phyloP scores from a whole-genome alignment of 139 green algal species.

The Auxenochlorella pyrenoidosa region DNA sequence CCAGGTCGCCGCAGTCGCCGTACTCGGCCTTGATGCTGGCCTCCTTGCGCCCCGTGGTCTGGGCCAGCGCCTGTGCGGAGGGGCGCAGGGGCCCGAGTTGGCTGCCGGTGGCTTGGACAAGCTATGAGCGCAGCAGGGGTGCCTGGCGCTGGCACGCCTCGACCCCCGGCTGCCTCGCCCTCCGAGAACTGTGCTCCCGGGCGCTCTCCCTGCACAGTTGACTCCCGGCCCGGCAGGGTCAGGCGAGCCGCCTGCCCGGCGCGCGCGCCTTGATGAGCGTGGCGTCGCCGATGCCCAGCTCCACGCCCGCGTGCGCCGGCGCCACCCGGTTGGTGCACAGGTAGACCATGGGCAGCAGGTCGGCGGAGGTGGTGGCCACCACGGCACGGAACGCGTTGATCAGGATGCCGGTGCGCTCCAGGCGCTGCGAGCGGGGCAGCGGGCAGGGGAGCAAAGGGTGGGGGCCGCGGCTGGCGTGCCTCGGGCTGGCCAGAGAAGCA shows the following conservation, averaged over 20 bases:
- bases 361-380: conserved; percentile 75
- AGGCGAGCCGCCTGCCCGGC: too few relatives aligned
- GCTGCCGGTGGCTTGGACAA: too few relatives aligned
- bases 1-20: conserved; percentile 88
- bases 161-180: too few relatives aligned
- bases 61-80: conserved; percentile 71
- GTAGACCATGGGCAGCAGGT: conserved; percentile 92
- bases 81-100: not conserved
- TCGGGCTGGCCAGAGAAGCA: too few relatives aligned
- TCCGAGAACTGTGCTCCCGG: too few relatives aligned
- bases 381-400: conserved; percentile 85
- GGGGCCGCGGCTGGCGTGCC: not conserved
- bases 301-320: conserved; percentile 89
- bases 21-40: conserved; percentile 86
- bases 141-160: too few relatives aligned
- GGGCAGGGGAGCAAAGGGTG: conserved; percentile 8
- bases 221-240: too few relatives aligned
- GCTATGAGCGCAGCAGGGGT: too few relatives aligned
- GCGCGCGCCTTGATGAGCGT: conserved; percentile 86
- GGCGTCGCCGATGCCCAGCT: conserved; percentile 96
- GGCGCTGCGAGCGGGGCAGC: conserved; percentile 56
- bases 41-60: conserved; percentile 89
- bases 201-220: too few relatives aligned
- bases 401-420: conserved; percentile 78
- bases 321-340: conserved; percentile 92